phyloP scores from a whole-genome alignment of 2,329 filamentous ascomycete genomes.

The Penicillium thymicola region DNA sequence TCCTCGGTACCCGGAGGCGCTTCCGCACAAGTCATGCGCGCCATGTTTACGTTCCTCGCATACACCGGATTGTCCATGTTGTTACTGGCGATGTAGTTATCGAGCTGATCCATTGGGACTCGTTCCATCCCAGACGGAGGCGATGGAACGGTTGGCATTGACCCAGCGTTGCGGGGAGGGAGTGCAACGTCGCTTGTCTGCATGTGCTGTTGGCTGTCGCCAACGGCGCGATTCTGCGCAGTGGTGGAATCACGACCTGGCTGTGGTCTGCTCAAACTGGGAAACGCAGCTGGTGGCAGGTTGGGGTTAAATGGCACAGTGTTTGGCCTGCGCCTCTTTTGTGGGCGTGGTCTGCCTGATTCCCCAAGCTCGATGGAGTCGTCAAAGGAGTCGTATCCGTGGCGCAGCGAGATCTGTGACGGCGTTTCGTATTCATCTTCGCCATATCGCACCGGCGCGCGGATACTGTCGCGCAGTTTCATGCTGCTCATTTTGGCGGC shows the following conservation, averaged over 20 bases:
- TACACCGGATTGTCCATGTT: slow-evolving; percentile 28
- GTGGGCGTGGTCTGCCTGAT: background rate
- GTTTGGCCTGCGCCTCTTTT: background rate
- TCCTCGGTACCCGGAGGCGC: background rate
- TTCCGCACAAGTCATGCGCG: slow-evolving; percentile 8
- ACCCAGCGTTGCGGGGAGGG: background rate
- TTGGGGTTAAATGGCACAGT: slow-evolving; percentile 35
- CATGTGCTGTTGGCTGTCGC: background rate
- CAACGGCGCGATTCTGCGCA: background rate
- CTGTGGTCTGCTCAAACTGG: slow-evolving; percentile 31
- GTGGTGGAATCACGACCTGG: background rate
- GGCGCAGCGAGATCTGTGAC: background rate
- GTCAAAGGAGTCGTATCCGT: background rate
- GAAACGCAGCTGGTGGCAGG: slow-evolving; percentile 42
- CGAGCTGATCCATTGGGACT: slow-evolving; percentile 5
- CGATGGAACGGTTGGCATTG: background rate
- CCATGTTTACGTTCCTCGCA: slow-evolving; percentile 26
- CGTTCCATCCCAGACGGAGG: background rate
- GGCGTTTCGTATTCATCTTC: slow-evolving; percentile 22
- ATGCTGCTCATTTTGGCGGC: slow-evolving; percentile 21
- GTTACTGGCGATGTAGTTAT: slow-evolving; percentile 30
- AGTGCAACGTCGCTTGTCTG: background rate
- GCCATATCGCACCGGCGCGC: slow-evolving; percentile 28
- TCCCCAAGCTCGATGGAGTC: background rate
- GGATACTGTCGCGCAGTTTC: slow-evolving; percentile 34